Evolutionary conservation across 2,329 filamentous ascomycete genomes (phyloP).

Genomic region (Chalara sp.): DNA sequence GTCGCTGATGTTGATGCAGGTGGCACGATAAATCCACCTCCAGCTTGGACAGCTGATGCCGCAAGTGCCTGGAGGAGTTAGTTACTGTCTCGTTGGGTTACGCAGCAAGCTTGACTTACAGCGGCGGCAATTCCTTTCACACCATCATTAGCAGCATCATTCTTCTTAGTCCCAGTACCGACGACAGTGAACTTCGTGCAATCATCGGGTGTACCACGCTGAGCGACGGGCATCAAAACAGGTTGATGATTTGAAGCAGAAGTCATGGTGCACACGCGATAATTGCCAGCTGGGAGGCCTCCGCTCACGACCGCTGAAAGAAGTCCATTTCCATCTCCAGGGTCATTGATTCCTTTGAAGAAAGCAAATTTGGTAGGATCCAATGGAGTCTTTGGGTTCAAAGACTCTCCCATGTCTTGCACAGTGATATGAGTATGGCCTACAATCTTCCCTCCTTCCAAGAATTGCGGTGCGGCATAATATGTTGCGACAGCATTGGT

Average conservation of each 20-base stretch:
- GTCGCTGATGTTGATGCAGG: too few relatives aligned
- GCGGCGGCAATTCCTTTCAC: slow-evolving; percentile 4
- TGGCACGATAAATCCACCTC: too few relatives aligned
- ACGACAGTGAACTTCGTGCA: slow-evolving; percentile 38
- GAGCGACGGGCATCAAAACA: slow-evolving; percentile 37
- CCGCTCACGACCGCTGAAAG: slow-evolving; percentile 30
- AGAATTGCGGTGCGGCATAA: slow-evolving; percentile 32
- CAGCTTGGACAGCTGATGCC: too few relatives aligned
- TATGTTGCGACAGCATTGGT: slow-evolving; percentile 32
- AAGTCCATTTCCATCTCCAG: slow-evolving; percentile 32
- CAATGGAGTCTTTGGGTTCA: slow-evolving; percentile 24
- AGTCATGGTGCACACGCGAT: slow-evolving; percentile 37
- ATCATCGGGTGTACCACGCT: slow-evolving; percentile 39
- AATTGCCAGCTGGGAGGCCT: slow-evolving; percentile 35
- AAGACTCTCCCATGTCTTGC: slow-evolving; percentile 28
- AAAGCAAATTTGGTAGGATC: slow-evolving; percentile 30
- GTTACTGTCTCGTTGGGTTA: too few relatives aligned
- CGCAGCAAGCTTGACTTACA: neutral
- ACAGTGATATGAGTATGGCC: slow-evolving; percentile 34
- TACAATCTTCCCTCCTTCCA: slow-evolving; percentile 27
- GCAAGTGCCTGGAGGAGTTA: too few relatives aligned
- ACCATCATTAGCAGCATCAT: slow-evolving; percentile 12
- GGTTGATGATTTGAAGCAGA: slow-evolving; percentile 36
- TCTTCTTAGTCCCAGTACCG: slow-evolving; percentile 11
- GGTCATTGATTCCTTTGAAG: slow-evolving; percentile 37